These are phyloP conservation scores for Striga hermonthica DNA, from an alignment of 305 asterid genomes.

Conservation along the genomic window DNA sequence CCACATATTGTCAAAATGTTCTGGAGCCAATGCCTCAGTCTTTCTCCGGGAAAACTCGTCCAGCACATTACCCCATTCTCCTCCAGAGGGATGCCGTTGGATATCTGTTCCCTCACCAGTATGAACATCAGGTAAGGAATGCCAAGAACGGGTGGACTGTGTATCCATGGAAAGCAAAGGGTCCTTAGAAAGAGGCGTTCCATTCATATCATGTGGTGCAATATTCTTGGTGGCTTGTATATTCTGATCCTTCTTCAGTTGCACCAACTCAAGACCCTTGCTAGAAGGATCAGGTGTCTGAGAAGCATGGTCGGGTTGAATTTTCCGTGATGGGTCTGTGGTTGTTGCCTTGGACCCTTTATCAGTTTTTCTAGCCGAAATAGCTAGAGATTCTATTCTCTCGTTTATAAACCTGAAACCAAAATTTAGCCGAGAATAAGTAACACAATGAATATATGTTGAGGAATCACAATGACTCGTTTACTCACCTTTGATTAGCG, in stretches of 20 bases:
- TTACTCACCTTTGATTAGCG: constrained; percentile 76
- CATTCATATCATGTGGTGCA: constrained; percentile 38
- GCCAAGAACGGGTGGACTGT: constrained; percentile 75
- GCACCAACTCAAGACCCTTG: constrained; percentile 91
- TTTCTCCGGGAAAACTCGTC: constrained; percentile 75
- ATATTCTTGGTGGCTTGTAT: constrained; percentile 37
- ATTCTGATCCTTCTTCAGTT: constrained; percentile 66
- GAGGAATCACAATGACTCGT: constrained; percentile 27
- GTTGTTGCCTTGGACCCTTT: constrained; percentile 51
- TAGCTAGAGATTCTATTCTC: constrained; percentile 75
- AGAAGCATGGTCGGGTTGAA: constrained; percentile 53
- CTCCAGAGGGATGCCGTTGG: constrained; percentile 59
- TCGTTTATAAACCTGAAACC: constrained; percentile 84
- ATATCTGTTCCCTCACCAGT: constrained; percentile 52
- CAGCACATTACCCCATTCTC: constrained; percentile 81
- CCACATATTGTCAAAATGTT: constrained; percentile 97
- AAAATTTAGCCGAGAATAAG: constrained; percentile 36
- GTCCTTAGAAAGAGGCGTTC: constrained; percentile 57
- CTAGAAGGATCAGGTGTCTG: constrained; percentile 63
- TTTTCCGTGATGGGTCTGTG: constrained; percentile 40
- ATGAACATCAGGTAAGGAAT: constrained; percentile 52
- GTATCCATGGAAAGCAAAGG: constrained; percentile 84
- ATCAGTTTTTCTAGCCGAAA: constrained; percentile 54
- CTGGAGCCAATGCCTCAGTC: constrained; percentile 81
- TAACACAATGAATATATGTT: constrained; percentile 30